Percentiles rank a stretch among this genome's conserved stretches.
phyloP scores from a whole-genome alignment of 371 early-diverging fungal species.

The Apophysomyces trapeziformis region DNA sequence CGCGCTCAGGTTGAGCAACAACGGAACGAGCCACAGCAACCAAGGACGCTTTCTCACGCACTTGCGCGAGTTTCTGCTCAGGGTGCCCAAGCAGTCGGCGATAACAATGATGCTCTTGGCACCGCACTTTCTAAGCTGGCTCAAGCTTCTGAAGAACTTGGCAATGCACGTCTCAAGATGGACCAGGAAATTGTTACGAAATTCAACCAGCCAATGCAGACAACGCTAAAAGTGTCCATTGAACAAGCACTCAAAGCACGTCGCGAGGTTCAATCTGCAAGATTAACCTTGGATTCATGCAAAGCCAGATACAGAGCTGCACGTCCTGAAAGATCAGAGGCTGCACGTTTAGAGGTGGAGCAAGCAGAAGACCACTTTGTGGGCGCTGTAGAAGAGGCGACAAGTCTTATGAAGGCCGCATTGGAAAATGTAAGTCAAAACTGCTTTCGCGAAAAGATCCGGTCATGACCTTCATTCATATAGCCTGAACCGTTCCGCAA shows the following conservation, averaged over 20 bases:
- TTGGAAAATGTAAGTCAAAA: constrained; percentile 70
- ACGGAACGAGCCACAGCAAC: constrained; percentile 26
- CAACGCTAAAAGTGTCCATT: constrained; percentile 73
- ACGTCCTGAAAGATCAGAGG: constrained; percentile 69
- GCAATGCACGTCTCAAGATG: constrained; percentile 76
- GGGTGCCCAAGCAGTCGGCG: constrained; percentile 67
- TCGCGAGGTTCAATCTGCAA: constrained; percentile 74
- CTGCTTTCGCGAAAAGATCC: neutral
- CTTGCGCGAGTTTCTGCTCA: constrained; percentile 71
- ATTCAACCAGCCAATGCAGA: constrained; percentile 78
- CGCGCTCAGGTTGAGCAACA: constrained; percentile 42
- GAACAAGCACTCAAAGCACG: constrained; percentile 85
- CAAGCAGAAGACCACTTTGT: constrained; percentile 93
- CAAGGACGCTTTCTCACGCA: constrained; percentile 75
- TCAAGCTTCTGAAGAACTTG: constrained; percentile 80
- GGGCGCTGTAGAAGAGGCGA: constrained; percentile 89
- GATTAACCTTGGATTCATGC: constrained; percentile 84
- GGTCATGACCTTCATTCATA: neutral
- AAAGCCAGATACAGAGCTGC: constrained; percentile 77
- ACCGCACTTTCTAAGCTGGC: constrained; percentile 86
- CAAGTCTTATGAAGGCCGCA: constrained; percentile 87
- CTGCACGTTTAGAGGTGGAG: constrained; percentile 79
- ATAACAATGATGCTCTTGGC: constrained; percentile 75
- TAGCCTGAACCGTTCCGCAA: constrained; percentile 86
- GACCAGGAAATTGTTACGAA: constrained; percentile 70